Evolutionary conservation across 257 asterid species (phyloP).

Genomic region (Linaria vulgaris): DNA sequence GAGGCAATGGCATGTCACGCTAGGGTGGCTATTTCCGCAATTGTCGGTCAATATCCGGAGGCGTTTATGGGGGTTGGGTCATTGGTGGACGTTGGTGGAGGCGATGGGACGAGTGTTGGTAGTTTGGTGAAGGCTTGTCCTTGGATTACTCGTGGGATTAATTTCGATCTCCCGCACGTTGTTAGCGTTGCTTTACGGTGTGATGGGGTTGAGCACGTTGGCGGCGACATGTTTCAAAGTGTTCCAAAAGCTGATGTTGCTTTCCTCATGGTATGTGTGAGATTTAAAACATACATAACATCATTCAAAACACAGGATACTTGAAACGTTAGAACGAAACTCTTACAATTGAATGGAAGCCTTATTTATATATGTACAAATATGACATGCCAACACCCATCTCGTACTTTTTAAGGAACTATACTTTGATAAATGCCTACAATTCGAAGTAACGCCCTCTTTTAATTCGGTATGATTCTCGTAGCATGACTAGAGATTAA

Average conservation of each 20-base stretch:
- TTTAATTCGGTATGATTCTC: too few relatives aligned
- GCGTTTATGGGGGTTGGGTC: constrained; percentile 43
- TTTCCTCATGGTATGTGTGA: constrained; percentile 49
- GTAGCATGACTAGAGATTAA: too few relatives aligned
- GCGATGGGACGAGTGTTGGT: constrained; percentile 58
- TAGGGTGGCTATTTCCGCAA: constrained; percentile 22
- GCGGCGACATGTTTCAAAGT: constrained; percentile 58
- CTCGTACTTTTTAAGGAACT: too few relatives aligned
- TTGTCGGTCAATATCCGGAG: constrained; percentile 34
- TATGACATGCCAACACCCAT: too few relatives aligned
- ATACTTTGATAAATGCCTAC: too few relatives aligned
- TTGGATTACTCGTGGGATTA: constrained; percentile 47
- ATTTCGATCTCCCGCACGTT: constrained; percentile 62
- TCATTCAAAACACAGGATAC: too few relatives aligned
- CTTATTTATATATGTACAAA: too few relatives aligned
- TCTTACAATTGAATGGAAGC: too few relatives aligned
- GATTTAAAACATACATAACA: too few relatives aligned
- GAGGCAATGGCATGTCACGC: constrained; percentile 58
- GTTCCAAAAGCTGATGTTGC: constrained; percentile 71
- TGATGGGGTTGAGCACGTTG: constrained; percentile 49
- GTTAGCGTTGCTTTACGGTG: constrained; percentile 32
- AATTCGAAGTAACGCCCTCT: too few relatives aligned
- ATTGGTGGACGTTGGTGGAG: constrained; percentile 79
- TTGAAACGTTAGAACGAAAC: too few relatives aligned
- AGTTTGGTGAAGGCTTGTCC: constrained; percentile 47